phyloP scores from a whole-genome alignment of 768 basidiomycete genomes.

The Mycena crocata region DNA sequence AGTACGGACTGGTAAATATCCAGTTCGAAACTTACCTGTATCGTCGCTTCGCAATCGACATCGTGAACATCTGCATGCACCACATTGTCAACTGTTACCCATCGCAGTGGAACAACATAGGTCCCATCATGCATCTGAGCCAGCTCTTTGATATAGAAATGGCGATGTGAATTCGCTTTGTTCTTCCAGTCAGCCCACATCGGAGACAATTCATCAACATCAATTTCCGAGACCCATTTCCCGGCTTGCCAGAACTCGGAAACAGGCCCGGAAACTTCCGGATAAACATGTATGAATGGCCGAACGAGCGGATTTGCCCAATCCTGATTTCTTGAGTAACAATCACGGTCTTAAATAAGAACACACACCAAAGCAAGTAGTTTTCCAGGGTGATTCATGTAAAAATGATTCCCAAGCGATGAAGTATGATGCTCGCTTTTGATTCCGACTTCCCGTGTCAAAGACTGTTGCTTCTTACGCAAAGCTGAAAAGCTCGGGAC shows the following conservation, averaged over 20 bases:
- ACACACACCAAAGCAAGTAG: slow-evolving; percentile 31
- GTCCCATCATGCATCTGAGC: slow-evolving; percentile 2
- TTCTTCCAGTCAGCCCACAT: slow-evolving; percentile 22
- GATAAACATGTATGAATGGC: slow-evolving; percentile 36
- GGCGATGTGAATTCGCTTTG: not conserved
- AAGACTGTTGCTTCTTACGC: slow-evolving; percentile 37
- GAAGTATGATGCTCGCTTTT: slow-evolving; percentile 36
- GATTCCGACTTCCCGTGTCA: slow-evolving; percentile 28
- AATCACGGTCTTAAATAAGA: not conserved
- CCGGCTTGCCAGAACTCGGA: slow-evolving; percentile 24
- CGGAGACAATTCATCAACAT: slow-evolving; percentile 18
- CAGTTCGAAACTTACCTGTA: not conserved
- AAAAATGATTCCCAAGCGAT: slow-evolving; percentile 43
- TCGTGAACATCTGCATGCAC: not conserved
- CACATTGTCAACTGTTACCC: slow-evolving; percentile 2
- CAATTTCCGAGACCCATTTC: slow-evolving; percentile 19
- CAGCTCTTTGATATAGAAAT: slow-evolving; percentile 24
- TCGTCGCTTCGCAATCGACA: not conserved
- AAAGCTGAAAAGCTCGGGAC: slow-evolving; percentile 44
- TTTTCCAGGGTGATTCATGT: slow-evolving; percentile 37
- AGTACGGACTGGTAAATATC: not conserved
- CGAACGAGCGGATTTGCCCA: slow-evolving; percentile 37
- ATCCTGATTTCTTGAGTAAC: slow-evolving; percentile 33
- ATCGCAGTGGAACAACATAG: slow-evolving; percentile 39
- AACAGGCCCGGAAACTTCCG: slow-evolving; percentile 32